A percentile compares a stretch with the other conserved stretches of the same genome.
Evolutionary conservation across 139 green algal genomes (phyloP).

Genomic region (Chlorella sorokiniana): DNA sequence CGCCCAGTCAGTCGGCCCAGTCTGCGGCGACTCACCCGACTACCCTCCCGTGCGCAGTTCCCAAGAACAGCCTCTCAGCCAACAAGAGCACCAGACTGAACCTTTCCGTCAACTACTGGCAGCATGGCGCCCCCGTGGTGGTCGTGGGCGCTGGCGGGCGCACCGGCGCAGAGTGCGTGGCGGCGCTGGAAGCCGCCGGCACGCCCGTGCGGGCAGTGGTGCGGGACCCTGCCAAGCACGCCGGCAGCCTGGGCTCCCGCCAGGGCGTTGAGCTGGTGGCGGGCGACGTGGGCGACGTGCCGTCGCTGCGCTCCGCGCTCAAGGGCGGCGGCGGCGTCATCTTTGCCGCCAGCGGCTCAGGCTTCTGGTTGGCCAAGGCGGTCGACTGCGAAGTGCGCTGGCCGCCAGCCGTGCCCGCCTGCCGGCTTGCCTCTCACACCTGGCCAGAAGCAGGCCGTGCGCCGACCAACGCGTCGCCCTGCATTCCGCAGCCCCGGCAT

Average conservation of each 20-base stretch:
- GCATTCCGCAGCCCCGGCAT: too few relatives aligned
- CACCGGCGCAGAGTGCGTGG: slow-evolving; percentile 63
- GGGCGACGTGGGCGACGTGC: slow-evolving; percentile 59
- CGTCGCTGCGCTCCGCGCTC: slow-evolving; percentile 16
- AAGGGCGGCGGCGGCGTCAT: slow-evolving; percentile 41
- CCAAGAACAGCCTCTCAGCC: not conserved
- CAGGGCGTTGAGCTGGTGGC: slow-evolving; percentile 39
- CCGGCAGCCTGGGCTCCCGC: slow-evolving; percentile 2
- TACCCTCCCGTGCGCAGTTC: not conserved
- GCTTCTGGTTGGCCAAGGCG: slow-evolving; percentile 50
- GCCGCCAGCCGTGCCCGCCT: not conserved
- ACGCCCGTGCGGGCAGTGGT: slow-evolving; percentile 43
- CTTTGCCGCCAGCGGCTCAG: slow-evolving; percentile 59
- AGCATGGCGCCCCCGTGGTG: slow-evolving; percentile 26
- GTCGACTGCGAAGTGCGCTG: slow-evolving; percentile 62
- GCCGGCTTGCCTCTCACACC: not conserved
- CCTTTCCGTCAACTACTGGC: not conserved
- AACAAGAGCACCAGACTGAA: too few relatives aligned
- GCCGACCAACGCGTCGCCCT: too few relatives aligned
- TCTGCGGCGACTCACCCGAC: too few relatives aligned
- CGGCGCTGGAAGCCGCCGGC: slow-evolving; percentile 43
- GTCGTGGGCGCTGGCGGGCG: slow-evolving; percentile 67
- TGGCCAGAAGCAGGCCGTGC: too few relatives aligned
- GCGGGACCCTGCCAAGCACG: slow-evolving; percentile 51
- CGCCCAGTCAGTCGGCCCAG: too few relatives aligned